phyloP scores from a whole-genome alignment of 140 eudicot genomes.

The Bidens hawaiensis region DNA sequence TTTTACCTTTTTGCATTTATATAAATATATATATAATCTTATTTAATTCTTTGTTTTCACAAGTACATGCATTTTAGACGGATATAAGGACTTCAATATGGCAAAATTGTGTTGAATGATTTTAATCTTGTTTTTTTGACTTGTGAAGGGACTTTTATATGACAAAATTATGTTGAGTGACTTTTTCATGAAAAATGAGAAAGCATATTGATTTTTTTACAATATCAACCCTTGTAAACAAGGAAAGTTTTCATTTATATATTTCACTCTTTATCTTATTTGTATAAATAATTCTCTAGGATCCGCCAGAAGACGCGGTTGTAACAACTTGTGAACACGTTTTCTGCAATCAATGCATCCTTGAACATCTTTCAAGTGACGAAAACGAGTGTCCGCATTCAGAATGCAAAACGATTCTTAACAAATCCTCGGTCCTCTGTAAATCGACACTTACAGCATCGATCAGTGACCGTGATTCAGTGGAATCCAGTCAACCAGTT shows the following conservation, averaged over 20 bases:
- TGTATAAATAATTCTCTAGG: constrained; percentile 28
- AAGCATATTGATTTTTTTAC: no score
- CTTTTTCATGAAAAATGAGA: no score
- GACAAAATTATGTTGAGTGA: no score
- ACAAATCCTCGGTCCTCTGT: constrained; percentile 35
- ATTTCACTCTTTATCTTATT: not conserved
- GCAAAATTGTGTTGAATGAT: no score
- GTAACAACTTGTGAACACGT: constrained; percentile 64
- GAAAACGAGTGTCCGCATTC: constrained; percentile 50
- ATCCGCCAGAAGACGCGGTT: constrained; percentile 62
- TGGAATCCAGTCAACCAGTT: constrained; percentile 24
- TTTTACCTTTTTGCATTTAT: no score
- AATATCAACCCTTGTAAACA: no score
- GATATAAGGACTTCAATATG: no score
- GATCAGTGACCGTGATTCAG: constrained; percentile 28
- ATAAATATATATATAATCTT: no score
- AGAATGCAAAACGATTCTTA: constrained; percentile 42
- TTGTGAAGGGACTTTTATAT: no score
- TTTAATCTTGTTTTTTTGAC: no score
- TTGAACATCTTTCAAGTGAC: constrained; percentile 48
- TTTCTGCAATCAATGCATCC: constrained; percentile 63
- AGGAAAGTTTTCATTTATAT: not conserved
- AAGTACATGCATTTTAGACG: no score
- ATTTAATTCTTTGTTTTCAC: no score
- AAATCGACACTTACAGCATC: constrained; percentile 37